Evolutionary conservation across 768 basidiomycete species (phyloP), one percentile per base, ranked within the genome.

Genomic region (Sarcodon sp.): DNA sequence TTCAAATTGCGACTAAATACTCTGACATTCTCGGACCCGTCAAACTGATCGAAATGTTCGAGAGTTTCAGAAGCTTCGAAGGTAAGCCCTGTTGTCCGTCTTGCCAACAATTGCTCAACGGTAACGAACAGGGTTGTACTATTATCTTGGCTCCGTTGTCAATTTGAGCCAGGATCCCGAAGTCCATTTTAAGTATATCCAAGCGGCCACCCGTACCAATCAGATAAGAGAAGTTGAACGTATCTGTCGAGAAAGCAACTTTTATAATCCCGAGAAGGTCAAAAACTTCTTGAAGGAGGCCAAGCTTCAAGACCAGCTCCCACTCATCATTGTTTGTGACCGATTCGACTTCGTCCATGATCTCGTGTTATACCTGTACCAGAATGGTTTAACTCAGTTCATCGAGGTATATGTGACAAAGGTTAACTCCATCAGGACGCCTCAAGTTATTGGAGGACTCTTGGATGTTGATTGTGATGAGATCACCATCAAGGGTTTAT

Each of bases 211-310:
- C 1, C 82, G 94, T 27, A 99, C 96, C 31, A 93, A 94, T 37
- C 96, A 98, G 63, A 92, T 99, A 56, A 86, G 96, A 44, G 96
- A 99, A 64, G 96, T 99, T 49, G 96, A 99, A 67, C 91, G 96
- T 43, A 94, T 99, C 59, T 97, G 93, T 62, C 76, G 96, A 47
- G 96, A 99, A 69, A 91, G 87, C 65, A 97, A 98, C 68, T 73
- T 72, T 68, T 98, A 98, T 76, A 97, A 93, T 65, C 89, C 96
- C 1, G 96, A 99, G 72, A 99, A 99, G 67, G 96, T 98, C 77
- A 98, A 99, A 76, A 99, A 99, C 69, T 98, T 97, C 83, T 80
- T 97, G 64, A 97, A 97, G 66, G 96, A 99, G 61, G 93, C 96
- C 59, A 93, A 96, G 59, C 81, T 99, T 31, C 69, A 81, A 35